A percentile compares a stretch with the other conserved stretches of the same genome.
Conservation (phyloP, 768 basidiomycete genomes). For the Nidularia pulvinata region DNA sequence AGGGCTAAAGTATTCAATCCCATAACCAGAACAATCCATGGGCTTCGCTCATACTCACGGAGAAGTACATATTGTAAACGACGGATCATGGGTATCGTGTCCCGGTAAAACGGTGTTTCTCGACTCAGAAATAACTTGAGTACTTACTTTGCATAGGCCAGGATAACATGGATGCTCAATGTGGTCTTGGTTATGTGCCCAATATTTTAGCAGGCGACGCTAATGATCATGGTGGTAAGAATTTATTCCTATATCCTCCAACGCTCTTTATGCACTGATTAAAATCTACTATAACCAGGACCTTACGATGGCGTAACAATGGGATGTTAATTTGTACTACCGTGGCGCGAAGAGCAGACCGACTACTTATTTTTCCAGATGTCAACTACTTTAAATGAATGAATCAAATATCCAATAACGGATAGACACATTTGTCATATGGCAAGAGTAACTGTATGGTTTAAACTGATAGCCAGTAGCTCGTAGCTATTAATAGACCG, state of each 20-base stretch:
- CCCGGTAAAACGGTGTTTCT: conserved; percentile 4
- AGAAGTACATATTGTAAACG: conserved; percentile 18
- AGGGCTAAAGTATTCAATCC: conserved; percentile 3
- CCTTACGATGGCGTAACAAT: conserved; percentile 11
- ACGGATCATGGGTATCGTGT: conserved; percentile 13
- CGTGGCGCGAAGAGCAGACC: no score
- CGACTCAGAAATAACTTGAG: background rate
- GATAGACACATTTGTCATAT: no score
- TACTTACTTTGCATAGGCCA: conserved; percentile 5
- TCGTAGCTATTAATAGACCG: no score
- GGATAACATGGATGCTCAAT: conserved; percentile 14
- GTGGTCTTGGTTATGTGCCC: conserved; percentile 13
- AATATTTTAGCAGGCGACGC: conserved; percentile 10
- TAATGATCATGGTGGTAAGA: conserved; percentile 10
- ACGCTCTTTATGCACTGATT: background rate
- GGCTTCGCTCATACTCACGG: conserved; percentile 33
- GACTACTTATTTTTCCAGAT: no score
- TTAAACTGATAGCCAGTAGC: no score
- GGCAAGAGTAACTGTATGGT: no score
- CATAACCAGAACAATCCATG: conserved; percentile 19
- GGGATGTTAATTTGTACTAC: conserved; percentile 1
- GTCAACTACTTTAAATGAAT: no score
- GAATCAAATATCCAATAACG: no score
- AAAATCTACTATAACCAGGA: background rate
- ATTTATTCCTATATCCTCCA: no score